Conservation (phyloP, 768 basidiomycete species). For the Hypholoma sublateritium region DNA sequence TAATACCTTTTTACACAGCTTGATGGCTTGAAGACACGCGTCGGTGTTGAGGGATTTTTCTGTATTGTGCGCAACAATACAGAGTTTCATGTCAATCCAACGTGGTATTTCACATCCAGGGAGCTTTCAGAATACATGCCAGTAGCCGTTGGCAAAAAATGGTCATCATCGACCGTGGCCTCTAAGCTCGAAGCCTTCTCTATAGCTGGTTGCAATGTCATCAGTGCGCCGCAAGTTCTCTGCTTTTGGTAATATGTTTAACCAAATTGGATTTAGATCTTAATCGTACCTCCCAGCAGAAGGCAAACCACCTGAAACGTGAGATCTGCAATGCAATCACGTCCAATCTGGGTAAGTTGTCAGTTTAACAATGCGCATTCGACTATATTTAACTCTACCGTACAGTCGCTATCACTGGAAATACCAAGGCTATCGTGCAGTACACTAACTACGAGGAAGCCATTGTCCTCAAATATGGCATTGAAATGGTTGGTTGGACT, state of each 20-base stretch:
- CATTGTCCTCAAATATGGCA: constrained; percentile 13
- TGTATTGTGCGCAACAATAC: constrained; percentile 20
- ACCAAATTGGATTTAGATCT: neutral
- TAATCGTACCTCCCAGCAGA: constrained; percentile 2
- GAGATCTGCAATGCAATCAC: neutral
- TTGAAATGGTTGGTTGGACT: constrained; percentile 20
- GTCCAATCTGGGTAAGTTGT: neutral
- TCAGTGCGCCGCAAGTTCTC: neutral
- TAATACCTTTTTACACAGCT: neutral
- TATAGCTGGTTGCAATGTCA: constrained; percentile 8
- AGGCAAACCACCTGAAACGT: neutral
- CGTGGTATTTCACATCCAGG: constrained; percentile 20
- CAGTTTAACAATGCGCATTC: neutral
- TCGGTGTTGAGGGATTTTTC: constrained; percentile 24
- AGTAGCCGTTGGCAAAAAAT: constrained; percentile 11
- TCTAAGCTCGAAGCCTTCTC: constrained; percentile 11
- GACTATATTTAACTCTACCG: neutral
- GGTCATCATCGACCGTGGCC: neutral
- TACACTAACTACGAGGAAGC: constrained; percentile 16
- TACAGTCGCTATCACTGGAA: constrained; percentile 2
- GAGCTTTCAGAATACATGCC: constrained; percentile 17
- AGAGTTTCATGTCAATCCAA: constrained; percentile 14
- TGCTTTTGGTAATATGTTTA: neutral
- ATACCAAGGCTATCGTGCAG: constrained; percentile 13
- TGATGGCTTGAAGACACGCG: constrained; percentile 7